Evolutionary conservation across 148 eudicot species (phyloP), one percentile per base, ranked within the genome.

Genomic region (Chenopodium formosanum): DNA sequence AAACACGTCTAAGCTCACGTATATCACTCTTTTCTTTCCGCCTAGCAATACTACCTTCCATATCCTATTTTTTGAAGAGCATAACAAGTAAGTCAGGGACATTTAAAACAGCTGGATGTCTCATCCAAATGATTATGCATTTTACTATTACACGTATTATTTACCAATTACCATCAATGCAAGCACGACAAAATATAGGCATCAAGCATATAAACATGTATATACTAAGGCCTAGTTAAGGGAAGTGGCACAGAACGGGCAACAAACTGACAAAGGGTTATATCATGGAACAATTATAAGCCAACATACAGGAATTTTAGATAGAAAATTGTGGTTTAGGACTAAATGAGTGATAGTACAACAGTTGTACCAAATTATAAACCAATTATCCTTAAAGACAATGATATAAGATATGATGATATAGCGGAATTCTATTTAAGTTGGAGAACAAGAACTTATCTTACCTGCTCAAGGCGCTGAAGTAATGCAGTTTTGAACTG

Each of bases 401-500:
- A 56, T 56, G 22, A 56, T 56, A 17, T 10, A 56, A 17, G 22
- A 56, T 56, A 56, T 17, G 22, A 16, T 13, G 17, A 4, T 17
- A 17, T 16, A 56, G 17, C 5, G 17, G 62, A 37, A 80, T 11
- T 20, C 13, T 34, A 48, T 63, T 23, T 17, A 6, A n/a, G 16
- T 34, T n/a, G 44, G 44, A 40, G 44, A 0, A 40, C 29, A 58
- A 10, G n/a, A 34, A 34, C 7, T 19, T 31, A 65, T 27, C 23
- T 14, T 86, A 96, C 99, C 95, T 86, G 95, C 80, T 94, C 94
- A 72, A 96, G 98, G 71, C 97, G 85, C 88, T 96, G 99, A 86
- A 96, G 99, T 69, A 96, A 90, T 52, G 93, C 82, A 79, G 99
- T 96, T 88, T 96, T 96, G 76, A 96, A 96, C 84, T 96, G 98